Conservation (phyloP, 768 basidiomycete genomes). For the Chalciporus pseudorubinellus region DNA sequence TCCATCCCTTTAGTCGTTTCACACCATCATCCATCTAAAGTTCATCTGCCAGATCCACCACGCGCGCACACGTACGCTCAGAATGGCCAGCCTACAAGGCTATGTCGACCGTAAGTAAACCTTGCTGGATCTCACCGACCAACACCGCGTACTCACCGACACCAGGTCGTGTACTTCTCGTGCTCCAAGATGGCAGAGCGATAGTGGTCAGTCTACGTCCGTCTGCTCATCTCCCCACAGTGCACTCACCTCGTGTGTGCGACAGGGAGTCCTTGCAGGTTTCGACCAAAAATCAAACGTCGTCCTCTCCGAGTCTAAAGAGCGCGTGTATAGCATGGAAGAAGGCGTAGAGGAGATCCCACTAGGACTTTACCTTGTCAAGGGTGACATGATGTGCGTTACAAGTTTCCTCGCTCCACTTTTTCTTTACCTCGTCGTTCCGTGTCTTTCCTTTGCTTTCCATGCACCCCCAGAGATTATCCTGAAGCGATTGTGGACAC, state of each 20-base stretch:
- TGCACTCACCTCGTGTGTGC: background rate
- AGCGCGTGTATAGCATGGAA: slow-evolving; percentile 88
- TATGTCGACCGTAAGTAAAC: slow-evolving; percentile 77
- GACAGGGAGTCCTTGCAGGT: slow-evolving; percentile 84
- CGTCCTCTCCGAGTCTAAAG: slow-evolving; percentile 90
- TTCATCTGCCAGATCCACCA: slow-evolving; percentile 4
- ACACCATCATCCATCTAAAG: background rate
- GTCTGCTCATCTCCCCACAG: background rate
- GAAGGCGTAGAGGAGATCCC: slow-evolving; percentile 94
- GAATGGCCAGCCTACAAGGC: slow-evolving; percentile 87
- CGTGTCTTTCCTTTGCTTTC: background rate
- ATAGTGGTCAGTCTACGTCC: slow-evolving; percentile 68
- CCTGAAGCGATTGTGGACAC: background rate
- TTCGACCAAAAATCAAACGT: slow-evolving; percentile 96
- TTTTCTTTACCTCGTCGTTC: background rate
- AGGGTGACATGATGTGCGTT: slow-evolving; percentile 94
- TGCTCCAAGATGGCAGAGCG: slow-evolving; percentile 93
- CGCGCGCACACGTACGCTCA: slow-evolving; percentile 19
- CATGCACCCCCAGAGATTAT: background rate
- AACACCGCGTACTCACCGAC: background rate
- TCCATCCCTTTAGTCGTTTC: background rate
- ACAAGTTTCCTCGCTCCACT: background rate
- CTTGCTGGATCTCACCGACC: background rate
- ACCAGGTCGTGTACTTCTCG: slow-evolving; percentile 84
- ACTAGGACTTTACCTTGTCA: slow-evolving; percentile 93